phyloP scores from a whole-genome alignment of 2,329 filamentous ascomycete genomes.

The Hypoxylon sp. region DNA sequence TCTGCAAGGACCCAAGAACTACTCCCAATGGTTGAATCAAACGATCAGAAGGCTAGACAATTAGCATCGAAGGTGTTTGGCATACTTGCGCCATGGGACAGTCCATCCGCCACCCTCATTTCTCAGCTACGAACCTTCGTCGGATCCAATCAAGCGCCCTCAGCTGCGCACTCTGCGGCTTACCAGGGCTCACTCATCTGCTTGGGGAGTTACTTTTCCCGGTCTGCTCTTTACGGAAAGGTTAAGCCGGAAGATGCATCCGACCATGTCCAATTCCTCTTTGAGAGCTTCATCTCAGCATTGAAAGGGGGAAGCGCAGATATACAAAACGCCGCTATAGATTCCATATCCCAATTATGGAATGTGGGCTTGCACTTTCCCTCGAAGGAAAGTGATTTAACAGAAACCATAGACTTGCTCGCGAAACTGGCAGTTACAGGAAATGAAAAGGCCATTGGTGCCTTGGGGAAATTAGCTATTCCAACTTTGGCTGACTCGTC shows the following conservation, averaged over 20 bases:
- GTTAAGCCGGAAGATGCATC: slow-evolving; percentile 26
- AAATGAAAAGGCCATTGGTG: slow-evolving; percentile 81
- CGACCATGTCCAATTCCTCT: slow-evolving; percentile 41
- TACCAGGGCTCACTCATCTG: slow-evolving; percentile 46
- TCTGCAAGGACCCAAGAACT: slow-evolving; percentile 61
- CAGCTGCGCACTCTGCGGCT: slow-evolving; percentile 42
- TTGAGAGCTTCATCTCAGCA: slow-evolving; percentile 28
- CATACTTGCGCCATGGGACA: slow-evolving; percentile 75
- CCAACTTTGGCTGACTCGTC: slow-evolving; percentile 53
- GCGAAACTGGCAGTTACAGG: slow-evolving; percentile 71
- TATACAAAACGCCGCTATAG: slow-evolving; percentile 42
- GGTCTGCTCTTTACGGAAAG: slow-evolving; percentile 41
- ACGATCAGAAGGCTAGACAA: slow-evolving; percentile 72
- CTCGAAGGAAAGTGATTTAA: slow-evolving; percentile 54
- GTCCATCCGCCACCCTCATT: slow-evolving; percentile 53
- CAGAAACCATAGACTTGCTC: slow-evolving; percentile 69
- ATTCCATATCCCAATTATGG: slow-evolving; percentile 47
- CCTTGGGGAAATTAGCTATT: slow-evolving; percentile 79
- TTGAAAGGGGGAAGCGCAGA: slow-evolving; percentile 35
- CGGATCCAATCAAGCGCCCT: slow-evolving; percentile 38
- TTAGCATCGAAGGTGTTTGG: slow-evolving; percentile 77
- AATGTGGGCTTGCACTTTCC: slow-evolving; percentile 43
- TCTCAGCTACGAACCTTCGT: slow-evolving; percentile 45
- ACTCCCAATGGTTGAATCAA: slow-evolving; percentile 71
- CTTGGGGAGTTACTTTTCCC: slow-evolving; percentile 43